These are phyloP conservation scores for Lactarius pseudohatsudake DNA, from an alignment of 768 basidiomycete species.

Conservation along the genomic window DNA sequence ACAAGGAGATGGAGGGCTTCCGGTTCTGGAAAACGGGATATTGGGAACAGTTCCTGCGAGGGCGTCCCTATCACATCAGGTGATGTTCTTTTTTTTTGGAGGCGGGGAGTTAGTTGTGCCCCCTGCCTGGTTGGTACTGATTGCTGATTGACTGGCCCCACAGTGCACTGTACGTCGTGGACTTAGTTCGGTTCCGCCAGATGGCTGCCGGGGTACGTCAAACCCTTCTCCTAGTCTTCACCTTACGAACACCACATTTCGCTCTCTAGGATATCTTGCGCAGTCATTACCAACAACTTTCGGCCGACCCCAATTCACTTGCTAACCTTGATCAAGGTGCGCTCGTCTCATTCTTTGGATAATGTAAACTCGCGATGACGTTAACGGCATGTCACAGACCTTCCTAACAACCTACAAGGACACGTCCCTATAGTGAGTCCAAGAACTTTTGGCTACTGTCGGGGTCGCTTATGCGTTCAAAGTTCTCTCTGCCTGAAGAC, in stretches of 20 bases:
- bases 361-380: neutral
- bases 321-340: conserved; percentile 93
- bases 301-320: conserved; percentile 90
- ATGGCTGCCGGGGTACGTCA: conserved; percentile 57
- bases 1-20: conserved; percentile 94
- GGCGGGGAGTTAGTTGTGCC: no score
- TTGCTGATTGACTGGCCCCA: neutral
- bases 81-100: conserved; percentile 32
- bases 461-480: conserved; percentile 17
- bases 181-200: conserved; percentile 91
- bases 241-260: neutral
- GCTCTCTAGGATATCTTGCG: conserved; percentile 73
- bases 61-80: conserved; percentile 94
- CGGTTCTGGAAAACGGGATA: conserved; percentile 99
- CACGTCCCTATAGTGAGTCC: conserved; percentile 87
- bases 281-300: conserved; percentile 89
- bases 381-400: conserved; percentile 50
- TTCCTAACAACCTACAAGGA: conserved; percentile 92
- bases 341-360: neutral
- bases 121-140: neutral
- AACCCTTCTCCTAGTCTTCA: neutral
- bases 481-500: conserved; percentile 87
- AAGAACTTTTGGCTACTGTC: neutral
- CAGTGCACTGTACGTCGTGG: conserved; percentile 94
- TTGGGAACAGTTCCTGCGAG: conserved; percentile 86